Percentiles rank a stretch among this genome's conserved stretches.
phyloP scores from a whole-genome alignment of 2,329 filamentous ascomycete genomes.

The Calonectria henricotiae region DNA sequence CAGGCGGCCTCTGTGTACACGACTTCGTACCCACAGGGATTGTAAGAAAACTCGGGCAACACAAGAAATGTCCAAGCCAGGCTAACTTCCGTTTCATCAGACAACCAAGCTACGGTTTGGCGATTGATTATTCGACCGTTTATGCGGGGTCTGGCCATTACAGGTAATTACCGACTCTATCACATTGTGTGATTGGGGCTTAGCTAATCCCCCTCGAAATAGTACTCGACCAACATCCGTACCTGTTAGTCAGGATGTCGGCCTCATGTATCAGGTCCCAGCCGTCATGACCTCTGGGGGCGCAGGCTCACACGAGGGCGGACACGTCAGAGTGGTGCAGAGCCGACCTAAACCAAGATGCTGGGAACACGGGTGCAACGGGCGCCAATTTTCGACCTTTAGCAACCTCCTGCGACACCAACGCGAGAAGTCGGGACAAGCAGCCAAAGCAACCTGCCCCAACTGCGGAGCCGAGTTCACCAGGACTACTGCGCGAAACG shows the following conservation, averaged over 20 bases:
- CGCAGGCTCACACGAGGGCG: constrained; percentile 58
- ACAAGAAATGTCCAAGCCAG: constrained; percentile 50
- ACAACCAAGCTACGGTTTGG: constrained; percentile 61
- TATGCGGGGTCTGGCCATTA: constrained; percentile 59
- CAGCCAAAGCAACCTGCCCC: constrained; percentile 89
- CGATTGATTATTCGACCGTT: constrained; percentile 63
- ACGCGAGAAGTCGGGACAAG: constrained; percentile 93
- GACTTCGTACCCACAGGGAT: constrained; percentile 56
- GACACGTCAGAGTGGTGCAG: constrained; percentile 79
- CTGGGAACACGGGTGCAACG: constrained; percentile 98
- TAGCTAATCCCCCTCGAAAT: constrained; percentile 44
- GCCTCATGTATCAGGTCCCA: constrained; percentile 64
- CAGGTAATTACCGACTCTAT: constrained; percentile 56
- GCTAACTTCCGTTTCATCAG: constrained; percentile 53
- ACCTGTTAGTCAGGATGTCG: constrained; percentile 58
- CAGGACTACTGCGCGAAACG: constrained; percentile 88
- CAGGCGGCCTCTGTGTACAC: constrained; percentile 57
- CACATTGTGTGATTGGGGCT: constrained; percentile 26
- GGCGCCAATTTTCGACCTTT: constrained; percentile 95
- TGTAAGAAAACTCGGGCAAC: constrained; percentile 55
- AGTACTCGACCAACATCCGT: constrained; percentile 62
- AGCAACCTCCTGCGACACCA: constrained; percentile 95
- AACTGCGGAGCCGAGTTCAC: constrained; percentile 96
- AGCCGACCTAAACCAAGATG: constrained; percentile 93
- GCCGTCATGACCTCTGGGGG: constrained; percentile 58